Evolutionary conservation across 306 rosid species (phyloP), one percentile per base, ranked within the genome.

Genomic region (Cercis canadensis): DNA sequence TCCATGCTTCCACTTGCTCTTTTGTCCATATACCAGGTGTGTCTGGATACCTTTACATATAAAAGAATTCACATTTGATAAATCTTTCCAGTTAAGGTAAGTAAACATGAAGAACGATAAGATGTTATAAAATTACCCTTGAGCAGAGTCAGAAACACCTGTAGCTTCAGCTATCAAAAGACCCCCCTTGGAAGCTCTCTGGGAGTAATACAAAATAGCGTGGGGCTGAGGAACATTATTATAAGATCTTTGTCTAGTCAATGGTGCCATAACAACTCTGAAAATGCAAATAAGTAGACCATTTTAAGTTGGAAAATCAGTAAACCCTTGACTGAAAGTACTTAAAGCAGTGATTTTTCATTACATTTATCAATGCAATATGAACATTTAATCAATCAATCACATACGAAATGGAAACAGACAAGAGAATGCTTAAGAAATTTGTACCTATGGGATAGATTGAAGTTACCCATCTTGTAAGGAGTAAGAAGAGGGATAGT

Each of bases 1-100:
- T 80, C 87, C 87, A 85, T 32, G 85, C 87, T 62, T 85, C 72
- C 0, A 85, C 66, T 73, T 85, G 89, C 69, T 86, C 90, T 70
- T 58, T 80, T 18, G 85, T 74, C 87, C 87, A 86, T 77, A 86
- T 75, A 17, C 84, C 72, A 2, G 82, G 80, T 11, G 63, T 54
- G 16, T 80, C 10, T 11, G 41, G 65, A 36, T 64, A 73, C 67
- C 85, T 73, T 41, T 0, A 46, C 13, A 76, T 6, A 41, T 13
- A 6, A 46, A 69, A 39, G 21, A 11, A 17, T 8, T 43, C 49
- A 43, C 13, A 2, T 11, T 11, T 12, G 7, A 43, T 11, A 12
- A 12, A 47, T 3, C 3, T 47, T n/a, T 15, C 2, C 4, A 15
- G 8, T 10, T 10, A 15, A 15, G 8, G 17, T 4, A 47, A 47